Percentiles rank a stretch among this genome's conserved stretches.
phyloP scores from a whole-genome alignment of 2,329 filamentous ascomycete species.

The Aureobasidium sp. region DNA sequence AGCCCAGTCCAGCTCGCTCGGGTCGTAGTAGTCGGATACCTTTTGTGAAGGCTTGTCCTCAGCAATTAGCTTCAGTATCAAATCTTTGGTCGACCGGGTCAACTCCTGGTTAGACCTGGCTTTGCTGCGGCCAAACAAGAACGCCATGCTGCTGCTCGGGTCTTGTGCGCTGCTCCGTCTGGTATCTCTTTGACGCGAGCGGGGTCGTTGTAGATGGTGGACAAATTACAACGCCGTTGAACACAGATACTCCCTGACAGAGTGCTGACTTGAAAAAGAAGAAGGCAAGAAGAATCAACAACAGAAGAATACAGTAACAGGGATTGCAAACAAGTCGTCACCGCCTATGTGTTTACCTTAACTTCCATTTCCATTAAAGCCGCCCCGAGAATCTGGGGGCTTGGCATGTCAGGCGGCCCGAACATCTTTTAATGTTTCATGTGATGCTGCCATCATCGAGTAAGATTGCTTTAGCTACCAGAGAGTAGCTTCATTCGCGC shows the following conservation, averaged over 20 bases:
- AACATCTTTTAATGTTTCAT: background rate
- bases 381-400: no score
- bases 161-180: background rate
- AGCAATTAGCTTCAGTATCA: slow-evolving; percentile 48
- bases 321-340: slow-evolving; percentile 1
- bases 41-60: slow-evolving; percentile 53
- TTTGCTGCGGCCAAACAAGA: slow-evolving; percentile 58
- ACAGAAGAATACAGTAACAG: background rate
- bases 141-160: slow-evolving; percentile 54
- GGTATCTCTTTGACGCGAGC: background rate
- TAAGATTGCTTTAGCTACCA: background rate
- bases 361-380: background rate
- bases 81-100: slow-evolving; percentile 55
- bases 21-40: slow-evolving; percentile 33
- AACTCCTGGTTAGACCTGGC: slow-evolving; percentile 57
- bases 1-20: slow-evolving; percentile 12
- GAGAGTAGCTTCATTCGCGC: background rate
- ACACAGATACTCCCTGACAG: background rate
- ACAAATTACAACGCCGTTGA: background rate
- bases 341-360: slow-evolving; percentile 6
- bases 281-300: background rate
- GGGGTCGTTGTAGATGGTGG: background rate
- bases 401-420: background rate
- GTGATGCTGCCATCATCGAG: background rate
- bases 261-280: background rate